Evolutionary conservation across 2,329 filamentous ascomycete species (phyloP), one percentile per base, ranked within the genome.

Genomic region (Thermochaetoides dissita): DNA sequence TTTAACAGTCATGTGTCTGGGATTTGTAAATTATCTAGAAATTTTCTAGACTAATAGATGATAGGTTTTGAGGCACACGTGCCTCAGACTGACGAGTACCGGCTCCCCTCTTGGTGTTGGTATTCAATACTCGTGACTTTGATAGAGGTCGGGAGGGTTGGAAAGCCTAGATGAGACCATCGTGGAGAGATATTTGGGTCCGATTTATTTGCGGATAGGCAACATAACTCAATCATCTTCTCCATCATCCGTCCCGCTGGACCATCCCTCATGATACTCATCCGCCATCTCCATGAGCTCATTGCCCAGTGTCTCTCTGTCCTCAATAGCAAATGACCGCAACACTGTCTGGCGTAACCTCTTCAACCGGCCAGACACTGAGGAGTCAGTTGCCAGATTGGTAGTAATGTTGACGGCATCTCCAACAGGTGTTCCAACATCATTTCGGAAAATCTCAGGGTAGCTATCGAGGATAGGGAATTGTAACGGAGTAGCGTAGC

Each of bases 251-350:
- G 76, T 81, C 24, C 79, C 85, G 54, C 81, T 86, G 9, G 77
- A 79, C 84, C 85, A 94, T 1, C 86, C 86, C 47, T 91, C 84
- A 51, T 85, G 79, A 58, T 95, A 96, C 46, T 84, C 84, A 55
- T 94, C 88, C 1, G 82, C 81, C 53, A 96, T 79, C 46, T 84
- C 81, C 24, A 82, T 78, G 34, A 98, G 67, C 9, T 82, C 79
- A 55, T 94, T 91, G 37, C 77, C 75, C n/a, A 96, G 67, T 2
- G 69, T 68, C 61, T 98, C 91, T 35, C 89, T 73, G 55, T 96
- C 88, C 46, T 93, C 85, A 3, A 89, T 53, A 0, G 69, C 67
- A 10, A 88, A 68, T 8, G 74, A 69, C 47, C 79, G 72, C 10
- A 72, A 63, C 9, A 82, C 77, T 9, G 81, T 68, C 17, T 69